Percentiles rank a stretch among this genome's conserved stretches.
Conservation (phyloP, 1,284 basidiomycete species). For the Trametes pubescens region DNA sequence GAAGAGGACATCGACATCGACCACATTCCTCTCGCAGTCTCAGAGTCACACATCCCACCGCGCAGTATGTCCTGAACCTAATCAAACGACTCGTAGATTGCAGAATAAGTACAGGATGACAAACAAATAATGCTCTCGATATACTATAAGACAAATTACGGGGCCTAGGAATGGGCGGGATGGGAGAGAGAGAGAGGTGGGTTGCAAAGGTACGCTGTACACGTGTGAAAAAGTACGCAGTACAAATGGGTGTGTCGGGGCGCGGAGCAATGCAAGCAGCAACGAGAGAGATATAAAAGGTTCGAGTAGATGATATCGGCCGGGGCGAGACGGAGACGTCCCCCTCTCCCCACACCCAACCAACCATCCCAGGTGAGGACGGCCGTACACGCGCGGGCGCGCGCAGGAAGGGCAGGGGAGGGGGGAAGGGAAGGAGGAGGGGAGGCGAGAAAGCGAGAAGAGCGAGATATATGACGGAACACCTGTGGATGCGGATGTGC, state of each 20-base stretch:
- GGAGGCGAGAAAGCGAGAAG: conserved; percentile 41
- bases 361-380: background rate
- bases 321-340: conserved; percentile 14
- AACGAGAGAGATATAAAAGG: conserved; percentile 42
- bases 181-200: conserved; percentile 13
- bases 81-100: conserved; percentile 45
- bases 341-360: background rate
- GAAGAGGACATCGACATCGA: too few relatives aligned
- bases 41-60: background rate
- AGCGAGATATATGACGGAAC: conserved; percentile 50
- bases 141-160: conserved; percentile 51
- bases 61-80: conserved; percentile 28
- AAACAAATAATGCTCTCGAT: conserved; percentile 67
- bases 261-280: conserved; percentile 32
- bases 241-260: conserved; percentile 41
- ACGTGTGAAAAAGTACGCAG: conserved; percentile 48
- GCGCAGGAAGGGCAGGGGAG: conserved; percentile 22
- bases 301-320: conserved; percentile 30
- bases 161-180: conserved; percentile 39
- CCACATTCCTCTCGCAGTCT: too few relatives aligned
- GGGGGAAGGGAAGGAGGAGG: conserved; percentile 26
- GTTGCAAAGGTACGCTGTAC: conserved; percentile 48
- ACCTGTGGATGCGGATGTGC: conserved; percentile 59
- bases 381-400: too few relatives aligned
- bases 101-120: conserved; percentile 73